Base-by-base conservation (phyloP, 2,329 filamentous ascomycete species). In the Allantophomopsis cytisporea region DNA sequence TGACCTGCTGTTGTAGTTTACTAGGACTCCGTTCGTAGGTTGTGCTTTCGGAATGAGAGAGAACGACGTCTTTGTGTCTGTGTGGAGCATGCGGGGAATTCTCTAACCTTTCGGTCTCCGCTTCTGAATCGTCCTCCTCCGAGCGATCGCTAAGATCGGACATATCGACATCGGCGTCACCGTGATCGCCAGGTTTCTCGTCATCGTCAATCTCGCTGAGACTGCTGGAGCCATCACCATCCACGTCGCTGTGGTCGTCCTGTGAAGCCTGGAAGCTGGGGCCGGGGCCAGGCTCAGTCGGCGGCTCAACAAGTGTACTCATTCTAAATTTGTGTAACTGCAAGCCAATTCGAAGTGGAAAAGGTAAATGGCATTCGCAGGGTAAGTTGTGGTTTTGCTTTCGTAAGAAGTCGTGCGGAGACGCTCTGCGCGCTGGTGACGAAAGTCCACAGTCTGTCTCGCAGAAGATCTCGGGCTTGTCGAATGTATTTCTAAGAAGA, bases 91-190 rank as follows among this genome's bases (percentile, higher is more conserved):
- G 75, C 14, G 88, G 87, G n/a, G 86, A 94, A 54, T 83, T 79
- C 54, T 91, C 91, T 43, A 98, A 71, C 43, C 91, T 80, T 62
- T 95, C 88, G 2, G 89, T 96, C 62, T 95, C 89, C 28, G 89
- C 89, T 60, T 96, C 89, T 3, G 88, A 81, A 50, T 83, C 78
- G 40, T 71, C 69, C 39, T 79, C 73, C 23, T 80, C 74, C 2
- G 50, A 49, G 48, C 60, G 39, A 54, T 61, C 42, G 56, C 60
- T 52, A 21, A 50, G 43, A 5, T 50, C 60, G 36, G 68, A 58
- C 44, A 64, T 62, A 43, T 72, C 71, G 40, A 78, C 60, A 6
- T 56, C 69, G 44, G 72, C 72, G 39, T 81, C 64, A 11, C 61
- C 61, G 3, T 61, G 61, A 37, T 71, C 80, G 46, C 83, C 76